A percentile compares a stretch with the other conserved stretches of the same genome.
Evolutionary conservation across 495 filamentous ascomycete genomes (phyloP).

Genomic region (Friedmanniomyces simplex): DNA sequence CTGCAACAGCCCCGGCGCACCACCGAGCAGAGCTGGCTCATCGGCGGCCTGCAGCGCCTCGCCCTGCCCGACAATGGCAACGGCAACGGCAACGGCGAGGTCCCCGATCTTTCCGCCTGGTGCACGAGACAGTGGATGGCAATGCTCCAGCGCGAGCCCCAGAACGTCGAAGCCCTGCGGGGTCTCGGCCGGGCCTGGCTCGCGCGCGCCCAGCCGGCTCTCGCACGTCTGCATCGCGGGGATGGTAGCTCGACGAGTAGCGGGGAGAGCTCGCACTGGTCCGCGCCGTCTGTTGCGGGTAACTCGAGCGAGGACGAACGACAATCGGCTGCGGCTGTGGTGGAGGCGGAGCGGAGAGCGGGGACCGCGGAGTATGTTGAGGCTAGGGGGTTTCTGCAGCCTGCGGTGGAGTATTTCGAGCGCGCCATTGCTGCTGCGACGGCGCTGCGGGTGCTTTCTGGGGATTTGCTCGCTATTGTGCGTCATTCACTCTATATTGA

Average conservation of each 20-base stretch:
- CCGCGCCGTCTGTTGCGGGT: constrained; percentile 9
- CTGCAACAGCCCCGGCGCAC: constrained; percentile 30
- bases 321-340: constrained; percentile 9
- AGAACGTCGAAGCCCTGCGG: constrained; percentile 35
- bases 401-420: constrained; percentile 40
- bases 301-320: constrained; percentile 20
- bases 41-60: constrained; percentile 39
- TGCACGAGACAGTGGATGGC: constrained; percentile 38
- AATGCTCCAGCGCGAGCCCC: constrained; percentile 34
- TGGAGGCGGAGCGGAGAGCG: constrained; percentile 32
- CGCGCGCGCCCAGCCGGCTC: constrained; percentile 37
- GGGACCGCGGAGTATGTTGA: constrained; percentile 40
- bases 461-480: constrained; percentile 33
- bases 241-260: constrained; percentile 33
- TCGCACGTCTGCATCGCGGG: constrained; percentile 38
- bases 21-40: constrained; percentile 37
- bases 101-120: constrained; percentile 39
- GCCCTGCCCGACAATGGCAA: constrained; percentile 39
- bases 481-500: not conserved
- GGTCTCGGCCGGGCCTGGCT: constrained; percentile 43
- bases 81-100: constrained; percentile 36
- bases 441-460: constrained; percentile 29
- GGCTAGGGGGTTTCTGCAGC: constrained; percentile 38
- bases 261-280: constrained; percentile 20
- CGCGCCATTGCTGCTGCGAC: constrained; percentile 35